Conservation (phyloP, 2,329 filamentous ascomycete species). For the Gaeumannomyces tritici region DNA sequence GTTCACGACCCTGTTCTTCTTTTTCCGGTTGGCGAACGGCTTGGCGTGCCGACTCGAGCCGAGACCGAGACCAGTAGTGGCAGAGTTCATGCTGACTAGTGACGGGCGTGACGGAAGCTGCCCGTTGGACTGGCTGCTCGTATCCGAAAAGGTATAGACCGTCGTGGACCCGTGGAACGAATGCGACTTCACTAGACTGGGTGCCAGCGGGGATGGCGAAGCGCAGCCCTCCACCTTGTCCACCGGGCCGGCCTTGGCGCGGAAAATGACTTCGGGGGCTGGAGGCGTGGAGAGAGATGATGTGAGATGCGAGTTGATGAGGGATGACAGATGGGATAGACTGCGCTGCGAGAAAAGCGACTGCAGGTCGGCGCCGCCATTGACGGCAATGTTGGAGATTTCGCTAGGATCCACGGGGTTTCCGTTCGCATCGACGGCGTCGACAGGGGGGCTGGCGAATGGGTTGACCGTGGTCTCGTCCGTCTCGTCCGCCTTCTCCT, state of each 20-base stretch:
- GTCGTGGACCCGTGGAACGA: constrained; percentile 50
- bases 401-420: constrained; percentile 67
- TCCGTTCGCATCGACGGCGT: constrained; percentile 73
- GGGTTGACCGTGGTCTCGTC: constrained; percentile 64
- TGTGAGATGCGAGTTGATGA: constrained; percentile 84
- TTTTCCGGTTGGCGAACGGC: constrained; percentile 57
- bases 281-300: constrained; percentile 84
- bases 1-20: constrained; percentile 78
- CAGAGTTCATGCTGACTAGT: constrained; percentile 51
- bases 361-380: constrained; percentile 72
- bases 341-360: constrained; percentile 95
- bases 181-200: constrained; percentile 51
- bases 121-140: constrained; percentile 52
- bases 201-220: constrained; percentile 31
- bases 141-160: constrained; percentile 67
- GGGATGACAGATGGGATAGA: constrained; percentile 66
- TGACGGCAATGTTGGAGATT: constrained; percentile 67
- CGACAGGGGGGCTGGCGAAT: constrained; percentile 69
- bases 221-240: constrained; percentile 48
- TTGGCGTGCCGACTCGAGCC: constrained; percentile 50
- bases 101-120: constrained; percentile 61
- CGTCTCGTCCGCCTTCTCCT: constrained; percentile 39
- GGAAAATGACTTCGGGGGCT: constrained; percentile 83
- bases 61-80: constrained; percentile 52
- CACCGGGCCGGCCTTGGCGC: constrained; percentile 76